Percentiles rank a stretch among this genome's conserved stretches.
Evolutionary conservation across 2,329 filamentous ascomycete species (phyloP).

Genomic region (Drechslerella dactyloides): DNA sequence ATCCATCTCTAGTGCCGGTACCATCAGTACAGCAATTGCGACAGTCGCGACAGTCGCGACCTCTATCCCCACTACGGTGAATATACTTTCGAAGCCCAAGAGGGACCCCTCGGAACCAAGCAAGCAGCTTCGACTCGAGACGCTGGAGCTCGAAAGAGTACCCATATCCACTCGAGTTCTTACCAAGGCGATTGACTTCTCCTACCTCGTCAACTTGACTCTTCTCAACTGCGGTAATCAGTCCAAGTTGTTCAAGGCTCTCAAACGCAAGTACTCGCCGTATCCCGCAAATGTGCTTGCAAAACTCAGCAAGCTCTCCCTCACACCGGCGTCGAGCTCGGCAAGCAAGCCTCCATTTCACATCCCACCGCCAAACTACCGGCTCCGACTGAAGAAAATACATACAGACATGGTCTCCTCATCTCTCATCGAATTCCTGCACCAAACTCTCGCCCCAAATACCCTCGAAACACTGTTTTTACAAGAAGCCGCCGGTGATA

Average conservation of each 20-base stretch:
- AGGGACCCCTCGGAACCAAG: constrained; percentile 45
- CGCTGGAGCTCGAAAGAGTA: constrained; percentile 76
- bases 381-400: constrained; percentile 73
- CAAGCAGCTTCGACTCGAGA: constrained; percentile 68
- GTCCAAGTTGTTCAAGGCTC: constrained; percentile 75
- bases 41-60: constrained; percentile 28
- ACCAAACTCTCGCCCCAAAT: constrained; percentile 77
- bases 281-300: constrained; percentile 58
- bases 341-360: constrained; percentile 55
- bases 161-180: constrained; percentile 75
- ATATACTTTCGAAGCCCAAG: constrained; percentile 37
- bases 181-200: constrained; percentile 76
- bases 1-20: constrained; percentile 35
- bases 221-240: constrained; percentile 75
- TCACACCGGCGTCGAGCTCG: constrained; percentile 47
- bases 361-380: constrained; percentile 62
- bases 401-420: constrained; percentile 76
- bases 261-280: constrained; percentile 66
- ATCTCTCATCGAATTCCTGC: constrained; percentile 74
- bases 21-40: constrained; percentile 33
- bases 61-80: constrained; percentile 31
- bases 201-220: constrained; percentile 72
- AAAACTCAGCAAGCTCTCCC: constrained; percentile 51
- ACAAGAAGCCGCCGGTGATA: constrained; percentile 66
- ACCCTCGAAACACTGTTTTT: constrained; percentile 79